Evolutionary conservation across 1,284 basidiomycete species (phyloP), one percentile per base, ranked within the genome.

Genomic region (Somion occarium): DNA sequence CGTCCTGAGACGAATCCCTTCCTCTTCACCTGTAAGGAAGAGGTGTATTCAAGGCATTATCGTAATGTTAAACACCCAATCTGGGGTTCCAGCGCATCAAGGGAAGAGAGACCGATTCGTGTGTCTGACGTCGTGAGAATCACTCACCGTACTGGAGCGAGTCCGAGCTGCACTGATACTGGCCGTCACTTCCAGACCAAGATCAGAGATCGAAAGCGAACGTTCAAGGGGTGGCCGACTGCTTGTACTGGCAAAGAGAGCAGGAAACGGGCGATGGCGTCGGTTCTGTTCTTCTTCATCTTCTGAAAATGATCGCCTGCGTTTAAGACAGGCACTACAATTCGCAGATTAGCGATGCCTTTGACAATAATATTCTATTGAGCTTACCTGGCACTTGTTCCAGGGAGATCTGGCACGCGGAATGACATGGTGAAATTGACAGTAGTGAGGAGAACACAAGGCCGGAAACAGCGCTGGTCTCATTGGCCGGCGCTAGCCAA

Each of bases 401-500:
- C 23, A 7, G 20, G 23, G 24, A 7, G 18, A 23, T 43, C 42
- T 15, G 42, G 42, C 13, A 43, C 20, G 5, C 42, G 19, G 20
- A 43, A 43, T 3, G 42, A 24, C 42, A 43, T 43, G n/a, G 20
- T 13, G 5, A 23, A 23, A 22, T 23, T 19, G 23, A 38, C 5
- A 34, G 46, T 23, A 23, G 38, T 34, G 19, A 46, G 27, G 23
- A 44, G 15, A 24, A 46, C 19, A 25, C 39, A 39, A n/a, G 50
- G 46, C 47, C 23, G 20, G 27, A 39, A 38, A 27, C 42, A 42
- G 41, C 34, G n/a, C 39, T 24, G 39, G 38, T 44, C 30, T 53
- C 27, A 19, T 30, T 25, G 30, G 46, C 41, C 39, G 26, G 49
- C 46, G 38, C 34, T 51, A 20, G 46, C 43, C 42, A 26, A 43